Evolutionary conservation across 1,284 basidiomycete genomes (phyloP).

Genomic region (Lentinula novae-zelandiae): DNA sequence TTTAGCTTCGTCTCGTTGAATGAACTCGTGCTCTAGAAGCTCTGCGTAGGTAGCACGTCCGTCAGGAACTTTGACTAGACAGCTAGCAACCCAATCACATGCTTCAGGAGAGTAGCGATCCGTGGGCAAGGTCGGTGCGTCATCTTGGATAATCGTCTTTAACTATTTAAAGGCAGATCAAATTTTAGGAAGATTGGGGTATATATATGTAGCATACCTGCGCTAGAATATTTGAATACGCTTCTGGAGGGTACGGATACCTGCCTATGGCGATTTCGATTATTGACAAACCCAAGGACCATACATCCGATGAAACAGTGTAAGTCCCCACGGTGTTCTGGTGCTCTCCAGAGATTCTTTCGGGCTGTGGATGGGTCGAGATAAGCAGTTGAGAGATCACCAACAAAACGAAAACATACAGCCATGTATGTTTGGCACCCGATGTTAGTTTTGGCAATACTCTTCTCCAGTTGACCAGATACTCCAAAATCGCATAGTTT

Average conservation of each 20-base stretch:
- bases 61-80: constrained; percentile 77
- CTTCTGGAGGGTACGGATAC: constrained; percentile 99
- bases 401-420: constrained; percentile 42
- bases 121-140: constrained; percentile 81
- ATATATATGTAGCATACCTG: constrained; percentile 10
- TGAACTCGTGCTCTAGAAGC: constrained; percentile 53
- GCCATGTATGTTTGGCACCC: constrained; percentile 99
- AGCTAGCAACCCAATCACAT: constrained; percentile 56
- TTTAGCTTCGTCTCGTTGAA: constrained; percentile 69
- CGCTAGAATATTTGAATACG: constrained; percentile 92
- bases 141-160: constrained; percentile 93
- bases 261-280: constrained; percentile 91
- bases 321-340: constrained; percentile 86
- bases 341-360: constrained; percentile 93
- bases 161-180: constrained; percentile 60
- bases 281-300: constrained; percentile 95
- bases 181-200: not conserved
- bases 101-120: constrained; percentile 42
- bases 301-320: constrained; percentile 96
- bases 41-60: constrained; percentile 83
- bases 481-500: constrained; percentile 99
- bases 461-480: constrained; percentile 95
- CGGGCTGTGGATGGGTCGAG: constrained; percentile 54
- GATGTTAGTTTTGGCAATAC: constrained; percentile 96
- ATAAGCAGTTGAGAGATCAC: constrained; percentile 9